Evolutionary conservation across 1,139 yeast species (phyloP).

Genomic region (Yamadazyma kanchanaburiensis): DNA sequence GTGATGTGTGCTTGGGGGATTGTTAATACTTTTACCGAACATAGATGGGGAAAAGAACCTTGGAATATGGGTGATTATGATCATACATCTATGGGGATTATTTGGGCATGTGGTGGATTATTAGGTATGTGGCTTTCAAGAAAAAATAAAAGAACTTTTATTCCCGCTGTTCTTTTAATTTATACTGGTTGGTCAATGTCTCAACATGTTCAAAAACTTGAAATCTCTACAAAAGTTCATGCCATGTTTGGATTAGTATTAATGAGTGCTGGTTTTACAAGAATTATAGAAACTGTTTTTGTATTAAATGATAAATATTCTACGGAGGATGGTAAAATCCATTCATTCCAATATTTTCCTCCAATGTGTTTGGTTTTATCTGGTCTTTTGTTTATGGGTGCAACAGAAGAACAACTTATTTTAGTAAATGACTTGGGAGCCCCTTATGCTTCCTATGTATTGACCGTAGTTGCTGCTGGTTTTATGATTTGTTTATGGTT

Average conservation of each 20-base stretch:
- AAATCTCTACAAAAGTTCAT: slow-evolving; percentile 81
- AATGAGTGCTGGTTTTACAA: slow-evolving; percentile 69
- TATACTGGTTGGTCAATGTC: slow-evolving; percentile 95
- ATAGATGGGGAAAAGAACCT: slow-evolving; percentile 82
- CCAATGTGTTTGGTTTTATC: slow-evolving; percentile 75
- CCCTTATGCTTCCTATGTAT: slow-evolving; percentile 79
- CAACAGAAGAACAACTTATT: slow-evolving; percentile 81
- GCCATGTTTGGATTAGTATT: slow-evolving; percentile 78
- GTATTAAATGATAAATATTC: slow-evolving; percentile 55
- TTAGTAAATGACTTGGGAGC: slow-evolving; percentile 72
- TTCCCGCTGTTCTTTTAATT: slow-evolving; percentile 78
- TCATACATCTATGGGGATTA: slow-evolving; percentile 92
- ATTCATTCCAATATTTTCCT: slow-evolving; percentile 78
- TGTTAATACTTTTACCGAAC: slow-evolving; percentile 92
- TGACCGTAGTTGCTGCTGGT: slow-evolving; percentile 73
- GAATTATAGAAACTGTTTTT: slow-evolving; percentile 77
- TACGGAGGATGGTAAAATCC: slow-evolving; percentile 44
- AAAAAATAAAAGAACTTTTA: slow-evolving; percentile 59
- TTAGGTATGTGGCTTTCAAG: slow-evolving; percentile 71
- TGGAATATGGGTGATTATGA: slow-evolving; percentile 94
- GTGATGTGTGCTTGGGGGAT: slow-evolving; percentile 89
- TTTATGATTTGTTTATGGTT: slow-evolving; percentile 70
- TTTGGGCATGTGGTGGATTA: slow-evolving; percentile 95
- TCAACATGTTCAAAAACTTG: slow-evolving; percentile 74
- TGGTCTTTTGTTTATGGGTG: slow-evolving; percentile 85